A percentile compares a stretch with the other conserved stretches of the same genome.
Evolutionary conservation across 495 filamentous ascomycete species (phyloP).

Genomic region (Zalerion maritima): DNA sequence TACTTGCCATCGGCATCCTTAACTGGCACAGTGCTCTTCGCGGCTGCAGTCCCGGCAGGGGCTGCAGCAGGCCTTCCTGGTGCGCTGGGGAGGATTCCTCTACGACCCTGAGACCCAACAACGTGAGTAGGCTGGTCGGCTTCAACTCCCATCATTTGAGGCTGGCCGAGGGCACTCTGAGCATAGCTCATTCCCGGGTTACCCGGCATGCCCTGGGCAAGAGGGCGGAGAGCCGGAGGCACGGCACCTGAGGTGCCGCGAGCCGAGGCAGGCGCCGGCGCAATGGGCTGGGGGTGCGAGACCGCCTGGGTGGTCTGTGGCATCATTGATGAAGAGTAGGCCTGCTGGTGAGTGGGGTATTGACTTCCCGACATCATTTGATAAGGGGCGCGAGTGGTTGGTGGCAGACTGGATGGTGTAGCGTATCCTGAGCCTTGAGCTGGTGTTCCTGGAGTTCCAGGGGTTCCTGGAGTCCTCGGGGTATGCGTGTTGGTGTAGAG

Average conservation of each 20-base stretch:
- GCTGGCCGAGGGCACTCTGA: conserved; percentile 32
- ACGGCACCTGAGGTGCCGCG: conserved; percentile 31
- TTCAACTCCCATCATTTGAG: conserved; percentile 25
- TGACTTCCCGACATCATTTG: conserved; percentile 29
- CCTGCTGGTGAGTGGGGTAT: conserved; percentile 39
- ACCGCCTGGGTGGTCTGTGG: conserved; percentile 49
- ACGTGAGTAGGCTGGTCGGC: conserved; percentile 65
- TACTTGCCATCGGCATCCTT: conserved; percentile 97
- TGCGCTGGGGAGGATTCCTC: conserved; percentile 81
- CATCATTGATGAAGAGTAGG: conserved; percentile 43
- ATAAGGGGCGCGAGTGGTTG: conserved; percentile 34
- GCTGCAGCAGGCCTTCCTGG: conserved; percentile 60
- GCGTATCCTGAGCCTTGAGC: no score
- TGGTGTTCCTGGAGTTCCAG: conserved; percentile 45
- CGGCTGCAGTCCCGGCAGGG: conserved; percentile 41
- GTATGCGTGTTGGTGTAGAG: conserved; percentile 49
- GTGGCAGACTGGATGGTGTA: conserved; percentile 32
- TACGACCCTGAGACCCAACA: conserved; percentile 78
- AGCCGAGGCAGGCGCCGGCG: conserved; percentile 49
- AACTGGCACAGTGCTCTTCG: conserved; percentile 68
- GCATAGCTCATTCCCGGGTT: no score
- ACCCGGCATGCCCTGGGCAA: conserved; percentile 44
- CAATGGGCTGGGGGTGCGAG: conserved; percentile 56
- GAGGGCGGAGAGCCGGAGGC: conserved; percentile 39
- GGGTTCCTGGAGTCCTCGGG: conserved; percentile 46